A percentile compares a stretch with the other conserved stretches of the same genome.
These are phyloP conservation scores for Fusarium albosuccineum DNA, from an alignment of 2,329 filamentous ascomycete genomes.

Conservation along the genomic window DNA sequence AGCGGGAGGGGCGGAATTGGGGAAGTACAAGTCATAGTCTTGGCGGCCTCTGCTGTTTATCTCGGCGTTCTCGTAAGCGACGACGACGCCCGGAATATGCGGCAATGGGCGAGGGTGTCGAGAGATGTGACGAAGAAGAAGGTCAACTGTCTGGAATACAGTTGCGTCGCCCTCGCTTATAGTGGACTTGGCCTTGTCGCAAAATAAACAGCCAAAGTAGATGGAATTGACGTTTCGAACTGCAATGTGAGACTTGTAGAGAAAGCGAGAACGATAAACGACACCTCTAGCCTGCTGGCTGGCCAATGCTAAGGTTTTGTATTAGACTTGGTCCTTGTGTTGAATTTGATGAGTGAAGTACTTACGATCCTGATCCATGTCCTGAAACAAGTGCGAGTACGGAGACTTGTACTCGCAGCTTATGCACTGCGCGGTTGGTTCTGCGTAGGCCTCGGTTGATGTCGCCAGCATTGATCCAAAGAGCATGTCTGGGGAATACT, in stretches of 20 bases:
- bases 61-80: slow-evolving; percentile 51
- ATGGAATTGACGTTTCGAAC: slow-evolving; percentile 46
- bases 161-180: slow-evolving; percentile 57
- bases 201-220: slow-evolving; percentile 55
- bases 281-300: slow-evolving; percentile 52
- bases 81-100: slow-evolving; percentile 52
- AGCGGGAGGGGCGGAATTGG: slow-evolving; percentile 44
- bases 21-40: slow-evolving; percentile 57
- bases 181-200: slow-evolving; percentile 47
- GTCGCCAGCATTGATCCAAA: slow-evolving; percentile 29
- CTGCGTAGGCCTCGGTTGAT: slow-evolving; percentile 26
- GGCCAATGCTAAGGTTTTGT: slow-evolving; percentile 46
- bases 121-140: slow-evolving; percentile 55
- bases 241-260: slow-evolving; percentile 59
- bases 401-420: slow-evolving; percentile 44
- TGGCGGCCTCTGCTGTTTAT: slow-evolving; percentile 1
- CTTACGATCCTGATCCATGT: slow-evolving; percentile 49
- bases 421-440: slow-evolving; percentile 41
- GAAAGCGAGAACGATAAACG: slow-evolving; percentile 56
- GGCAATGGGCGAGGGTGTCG: slow-evolving; percentile 57
- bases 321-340: background rate
- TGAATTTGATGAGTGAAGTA: background rate
- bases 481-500: slow-evolving; percentile 16
- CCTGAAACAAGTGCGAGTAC: slow-evolving; percentile 49
- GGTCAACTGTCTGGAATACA: slow-evolving; percentile 54